Evolutionary conservation across 2,329 filamentous ascomycete genomes (phyloP).

Genomic region (Neofusicoccum cordaticola): DNA sequence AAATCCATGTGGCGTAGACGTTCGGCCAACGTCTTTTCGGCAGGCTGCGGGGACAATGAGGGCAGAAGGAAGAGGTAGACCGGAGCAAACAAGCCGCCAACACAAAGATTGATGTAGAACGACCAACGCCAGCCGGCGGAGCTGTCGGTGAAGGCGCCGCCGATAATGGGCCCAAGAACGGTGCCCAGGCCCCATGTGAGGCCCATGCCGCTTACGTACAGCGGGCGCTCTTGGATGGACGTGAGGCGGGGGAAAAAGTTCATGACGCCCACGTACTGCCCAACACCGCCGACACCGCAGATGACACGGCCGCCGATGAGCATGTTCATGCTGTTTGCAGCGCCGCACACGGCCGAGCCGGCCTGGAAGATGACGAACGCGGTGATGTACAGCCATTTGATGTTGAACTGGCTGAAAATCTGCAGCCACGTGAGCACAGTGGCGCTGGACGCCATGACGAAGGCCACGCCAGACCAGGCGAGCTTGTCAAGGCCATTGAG

Average conservation of each 20-base stretch:
- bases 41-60: no score
- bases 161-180: conserved; percentile 47
- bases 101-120: background rate
- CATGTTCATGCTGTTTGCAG: conserved; percentile 29
- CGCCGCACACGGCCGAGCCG: conserved; percentile 35
- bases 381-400: background rate
- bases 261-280: conserved; percentile 36
- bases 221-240: conserved; percentile 27
- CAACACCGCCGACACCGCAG: conserved; percentile 46
- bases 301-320: conserved; percentile 44
- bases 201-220: conserved; percentile 33
- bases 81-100: no score
- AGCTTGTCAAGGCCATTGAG: conserved; percentile 19
- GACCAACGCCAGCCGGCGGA: conserved; percentile 45
- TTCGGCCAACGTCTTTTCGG: no score
- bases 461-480: no score
- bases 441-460: conserved; percentile 18
- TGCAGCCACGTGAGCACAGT: conserved; percentile 27
- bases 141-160: conserved; percentile 45
- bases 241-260: conserved; percentile 30
- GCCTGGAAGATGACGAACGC: conserved; percentile 27
- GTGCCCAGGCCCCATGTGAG: conserved; percentile 45
- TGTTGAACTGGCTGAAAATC: background rate
- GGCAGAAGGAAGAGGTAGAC: no score
- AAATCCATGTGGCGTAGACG: no score